phyloP scores from a whole-genome alignment of 768 basidiomycete genomes.

The Hemileccinum rubropunctum region DNA sequence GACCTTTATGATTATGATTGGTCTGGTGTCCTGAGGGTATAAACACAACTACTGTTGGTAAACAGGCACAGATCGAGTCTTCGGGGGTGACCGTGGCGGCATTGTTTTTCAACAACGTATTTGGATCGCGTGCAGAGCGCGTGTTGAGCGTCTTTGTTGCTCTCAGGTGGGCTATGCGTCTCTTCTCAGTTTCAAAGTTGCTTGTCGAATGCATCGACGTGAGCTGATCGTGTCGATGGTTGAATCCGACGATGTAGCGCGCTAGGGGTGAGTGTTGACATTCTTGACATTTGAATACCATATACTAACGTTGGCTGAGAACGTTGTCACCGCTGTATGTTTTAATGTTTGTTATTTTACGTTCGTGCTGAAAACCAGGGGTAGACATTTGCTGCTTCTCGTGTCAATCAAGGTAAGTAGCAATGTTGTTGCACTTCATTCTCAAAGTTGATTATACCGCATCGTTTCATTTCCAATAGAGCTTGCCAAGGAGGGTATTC shows the following conservation, averaged over 20 bases:
- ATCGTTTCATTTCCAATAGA: conserved; percentile 29
- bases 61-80: conserved; percentile 42
- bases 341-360: not conserved
- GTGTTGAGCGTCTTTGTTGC: conserved; percentile 56
- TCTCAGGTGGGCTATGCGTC: conserved; percentile 38
- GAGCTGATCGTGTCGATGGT: not conserved
- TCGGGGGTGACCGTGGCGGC: conserved; percentile 55
- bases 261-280: conserved; percentile 27
- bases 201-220: not conserved
- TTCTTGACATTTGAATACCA: not conserved
- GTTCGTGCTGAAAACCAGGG: not conserved
- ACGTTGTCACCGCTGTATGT: conserved; percentile 34
- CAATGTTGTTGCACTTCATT: not conserved
- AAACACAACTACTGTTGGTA: not conserved
- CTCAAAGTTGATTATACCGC: not conserved
- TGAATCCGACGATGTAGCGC: conserved; percentile 28
- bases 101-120: conserved; percentile 58
- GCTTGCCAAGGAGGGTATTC: conserved; percentile 62
- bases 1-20: no score
- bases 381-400: conserved; percentile 49
- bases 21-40: not conserved
- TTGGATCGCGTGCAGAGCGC: conserved; percentile 49
- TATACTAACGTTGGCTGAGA: conserved; percentile 17
- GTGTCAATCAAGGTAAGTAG: conserved; percentile 48
- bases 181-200: not conserved